phyloP scores from a whole-genome alignment of 257 asterid genomes.

The Jasminum sambac region DNA sequence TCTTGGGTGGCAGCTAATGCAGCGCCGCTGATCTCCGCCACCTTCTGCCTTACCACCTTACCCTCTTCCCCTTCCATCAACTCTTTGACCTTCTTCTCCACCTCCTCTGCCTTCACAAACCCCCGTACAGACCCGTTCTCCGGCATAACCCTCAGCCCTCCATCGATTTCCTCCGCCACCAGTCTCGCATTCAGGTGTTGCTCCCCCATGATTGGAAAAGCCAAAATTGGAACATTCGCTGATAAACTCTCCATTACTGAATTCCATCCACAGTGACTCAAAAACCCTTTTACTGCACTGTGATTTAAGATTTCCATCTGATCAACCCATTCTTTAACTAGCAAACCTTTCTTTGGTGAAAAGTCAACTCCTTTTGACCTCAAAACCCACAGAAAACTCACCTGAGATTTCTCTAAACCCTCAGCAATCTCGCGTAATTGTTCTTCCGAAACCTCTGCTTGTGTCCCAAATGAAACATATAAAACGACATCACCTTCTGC shows the following conservation, averaged over 20 bases:
- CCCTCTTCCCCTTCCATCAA: constrained; percentile 45
- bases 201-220: constrained; percentile 74
- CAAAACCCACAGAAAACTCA: constrained; percentile 62
- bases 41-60: constrained; percentile 44
- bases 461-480: constrained; percentile 79
- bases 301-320: constrained; percentile 51
- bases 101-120: constrained; percentile 45
- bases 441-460: constrained; percentile 52
- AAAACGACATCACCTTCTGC: constrained; percentile 37
- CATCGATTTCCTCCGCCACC: constrained; percentile 48
- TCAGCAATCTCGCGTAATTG: constrained; percentile 50
- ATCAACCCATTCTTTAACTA: constrained; percentile 65
- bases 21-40: constrained; percentile 30
- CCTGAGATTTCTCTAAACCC: constrained; percentile 55
- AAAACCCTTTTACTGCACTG: constrained; percentile 43
- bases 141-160: constrained; percentile 55
- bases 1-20: constrained; percentile 43
- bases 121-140: constrained; percentile 49
- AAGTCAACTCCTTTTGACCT: constrained; percentile 7
- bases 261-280: constrained; percentile 91
- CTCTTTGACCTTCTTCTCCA: constrained; percentile 52
- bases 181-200: constrained; percentile 65
- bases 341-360: constrained; percentile 34
- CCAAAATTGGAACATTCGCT: constrained; percentile 59
- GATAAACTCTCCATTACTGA: constrained; percentile 60